phyloP scores from a whole-genome alignment of 345 rosid species.

The Stellera chamaejasme region DNA sequence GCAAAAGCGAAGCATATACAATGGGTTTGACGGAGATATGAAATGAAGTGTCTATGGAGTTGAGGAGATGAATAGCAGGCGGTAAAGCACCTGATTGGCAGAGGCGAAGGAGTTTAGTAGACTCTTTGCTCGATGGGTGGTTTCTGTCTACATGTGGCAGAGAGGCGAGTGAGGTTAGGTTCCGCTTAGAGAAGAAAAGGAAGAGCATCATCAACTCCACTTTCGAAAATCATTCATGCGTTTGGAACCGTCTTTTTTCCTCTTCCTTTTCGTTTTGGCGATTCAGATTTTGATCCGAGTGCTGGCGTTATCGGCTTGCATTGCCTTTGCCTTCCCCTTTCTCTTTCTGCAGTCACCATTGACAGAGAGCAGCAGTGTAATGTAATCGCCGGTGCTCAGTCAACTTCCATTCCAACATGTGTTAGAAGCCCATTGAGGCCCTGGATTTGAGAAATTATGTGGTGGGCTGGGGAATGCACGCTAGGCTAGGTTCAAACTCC shows the following conservation, averaged over 20 bases:
- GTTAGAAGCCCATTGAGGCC: no score
- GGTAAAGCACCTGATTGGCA: constrained; percentile 50
- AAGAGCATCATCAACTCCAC: constrained; percentile 2
- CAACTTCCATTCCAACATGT: no score
- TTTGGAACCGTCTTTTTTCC: background rate
- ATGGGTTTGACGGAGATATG: constrained; percentile 34
- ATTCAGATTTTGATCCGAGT: background rate
- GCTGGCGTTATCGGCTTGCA: no score
- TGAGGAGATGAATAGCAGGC: constrained; percentile 49
- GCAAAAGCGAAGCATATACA: constrained; percentile 61
- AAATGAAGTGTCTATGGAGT: constrained; percentile 21
- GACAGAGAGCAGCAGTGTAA: no score
- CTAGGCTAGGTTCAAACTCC: no score
- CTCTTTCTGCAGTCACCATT: no score
- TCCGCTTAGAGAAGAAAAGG: constrained; percentile 30
- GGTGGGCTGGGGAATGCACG: no score
- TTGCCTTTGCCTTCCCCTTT: no score
- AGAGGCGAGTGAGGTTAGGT: constrained; percentile 27
- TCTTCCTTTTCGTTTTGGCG: no score
- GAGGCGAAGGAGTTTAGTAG: constrained; percentile 30
- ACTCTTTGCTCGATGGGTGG: constrained; percentile 17
- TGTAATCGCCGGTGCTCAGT: no score
- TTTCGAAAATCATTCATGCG: background rate
- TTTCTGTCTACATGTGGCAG: constrained; percentile 3
- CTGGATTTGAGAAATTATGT: no score